Base-by-base conservation (phyloP, 805 yeast genomes). In the Suhomyces canberraensis region DNA sequence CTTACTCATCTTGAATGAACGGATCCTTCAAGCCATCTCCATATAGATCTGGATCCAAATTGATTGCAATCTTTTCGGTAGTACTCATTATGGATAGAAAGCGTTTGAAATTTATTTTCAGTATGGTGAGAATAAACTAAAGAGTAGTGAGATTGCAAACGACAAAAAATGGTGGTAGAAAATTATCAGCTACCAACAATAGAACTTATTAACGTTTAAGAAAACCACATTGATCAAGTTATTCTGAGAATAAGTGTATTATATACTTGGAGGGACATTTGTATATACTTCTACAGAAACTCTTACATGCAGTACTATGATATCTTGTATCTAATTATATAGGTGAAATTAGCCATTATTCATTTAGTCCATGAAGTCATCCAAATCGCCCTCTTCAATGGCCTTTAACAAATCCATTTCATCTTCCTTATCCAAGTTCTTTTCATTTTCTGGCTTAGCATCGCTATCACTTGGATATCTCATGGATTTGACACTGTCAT, bases 401-500 rank as follows among this genome's bases (percentile, higher is more conserved):
- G 73, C 73, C 45, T 62, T 68, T 50, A 67, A 55, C 44, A 68
- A 57, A 28, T 67, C 73, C 41, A 63, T 54, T 44, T 67, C 72
- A 28, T 64, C 72, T 33, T 64, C 71, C 33, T 56, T 52, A 31
- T 66, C 67, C 40, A 58, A 52, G 33, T 46, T 54, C 36, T 54
- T 59, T 26, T 50, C 50, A 33, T 47, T 47, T 19, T 62, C 68
- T 9, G 44, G 40, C 45, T 64, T 61, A 39, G 49, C 48, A 26
- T 60, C 63, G 33, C 50, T 50, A 42, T 66, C 69, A 25, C 57
- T 51, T 8, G 96, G 95, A 63, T 87, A 93, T 52, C 97, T 78
- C 97, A 93, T 88, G 7, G 95, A 88, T 65, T 87, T 85, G 41
- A 91, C 95, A 60, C 87, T 79, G 52, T 91, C 97, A 50, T 89